These are phyloP conservation scores for Erigeron canadensis DNA, from an alignment of 129 eudicot genomes.

Conservation along the genomic window DNA sequence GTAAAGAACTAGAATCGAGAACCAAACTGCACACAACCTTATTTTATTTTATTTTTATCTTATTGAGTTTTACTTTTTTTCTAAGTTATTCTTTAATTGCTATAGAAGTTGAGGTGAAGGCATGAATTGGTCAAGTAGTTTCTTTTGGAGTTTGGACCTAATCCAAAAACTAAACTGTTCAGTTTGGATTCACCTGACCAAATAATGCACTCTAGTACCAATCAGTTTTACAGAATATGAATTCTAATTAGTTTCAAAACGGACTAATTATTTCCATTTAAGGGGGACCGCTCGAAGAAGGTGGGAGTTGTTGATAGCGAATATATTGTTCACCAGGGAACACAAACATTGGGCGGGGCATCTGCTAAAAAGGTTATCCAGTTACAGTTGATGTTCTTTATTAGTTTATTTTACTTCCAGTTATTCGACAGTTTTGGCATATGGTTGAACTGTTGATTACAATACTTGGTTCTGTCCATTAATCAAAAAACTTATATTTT, in stretches of 20 bases:
- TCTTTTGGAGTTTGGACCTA: not conserved
- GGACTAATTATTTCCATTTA: constrained; percentile 15
- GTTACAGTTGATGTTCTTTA: not conserved
- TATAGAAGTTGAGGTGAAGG: not conserved
- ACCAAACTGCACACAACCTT: no score
- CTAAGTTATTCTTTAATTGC: no score
- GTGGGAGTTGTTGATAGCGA: constrained; percentile 87
- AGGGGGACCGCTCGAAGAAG: constrained; percentile 79
- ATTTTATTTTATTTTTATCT: no score
- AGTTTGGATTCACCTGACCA: not conserved
- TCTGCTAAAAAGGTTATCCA: constrained; percentile 56
- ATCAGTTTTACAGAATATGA: not conserved
- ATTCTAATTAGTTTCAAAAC: not conserved
- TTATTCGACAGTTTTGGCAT: not conserved
- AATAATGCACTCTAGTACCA: not conserved
- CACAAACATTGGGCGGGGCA: constrained; percentile 75
- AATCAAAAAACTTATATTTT: not conserved
- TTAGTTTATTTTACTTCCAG: constrained; percentile 6
- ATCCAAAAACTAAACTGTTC: not conserved
- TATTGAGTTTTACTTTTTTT: no score
- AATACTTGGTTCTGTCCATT: not conserved
- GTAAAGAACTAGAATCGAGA: no score
- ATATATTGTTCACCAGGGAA: constrained; percentile 71
- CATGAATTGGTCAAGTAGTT: not conserved
- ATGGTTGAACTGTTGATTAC: not conserved